phyloP scores from a whole-genome alignment of 805 yeast genomes.

The Kluyveromyces aestuarii region DNA sequence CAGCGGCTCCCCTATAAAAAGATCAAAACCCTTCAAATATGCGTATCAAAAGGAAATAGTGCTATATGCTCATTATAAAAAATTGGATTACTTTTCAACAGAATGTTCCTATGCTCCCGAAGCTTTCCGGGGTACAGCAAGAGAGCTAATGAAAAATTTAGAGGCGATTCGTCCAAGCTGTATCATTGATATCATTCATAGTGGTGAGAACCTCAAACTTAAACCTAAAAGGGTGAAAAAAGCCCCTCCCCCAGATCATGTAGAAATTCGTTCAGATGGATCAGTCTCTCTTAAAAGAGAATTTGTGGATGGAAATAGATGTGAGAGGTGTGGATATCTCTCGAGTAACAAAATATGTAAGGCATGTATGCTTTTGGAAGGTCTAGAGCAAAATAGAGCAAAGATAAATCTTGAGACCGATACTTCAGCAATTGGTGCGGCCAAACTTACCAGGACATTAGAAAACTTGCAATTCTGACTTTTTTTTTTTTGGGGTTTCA shows the following conservation, averaged over 20 bases:
- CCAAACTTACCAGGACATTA: constrained; percentile 48
- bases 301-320: constrained; percentile 58
- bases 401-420: constrained; percentile 49
- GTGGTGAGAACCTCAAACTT: constrained; percentile 80
- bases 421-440: constrained; percentile 50
- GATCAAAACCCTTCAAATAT: constrained; percentile 94
- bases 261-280: constrained; percentile 53
- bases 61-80: constrained; percentile 91
- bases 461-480: constrained; percentile 54
- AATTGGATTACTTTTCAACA: constrained; percentile 90
- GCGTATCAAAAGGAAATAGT: constrained; percentile 96
- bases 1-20: constrained; percentile 77
- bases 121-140: constrained; percentile 95
- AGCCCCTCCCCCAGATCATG: constrained; percentile 27
- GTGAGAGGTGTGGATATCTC: constrained; percentile 86
- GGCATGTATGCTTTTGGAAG: constrained; percentile 83
- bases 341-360: constrained; percentile 86
- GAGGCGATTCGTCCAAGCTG: constrained; percentile 89
- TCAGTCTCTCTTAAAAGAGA: constrained; percentile 38
- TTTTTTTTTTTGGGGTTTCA: not conserved
- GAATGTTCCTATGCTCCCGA: constrained; percentile 98
- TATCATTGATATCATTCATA: constrained; percentile 86
- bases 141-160: constrained; percentile 81
- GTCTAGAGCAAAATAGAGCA: constrained; percentile 70
- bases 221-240: constrained; percentile 46